Percentiles rank a stretch among this genome's conserved stretches.
These are phyloP conservation scores for Millerago galiae DNA, from an alignment of 805 yeast species.

Conservation along the genomic window DNA sequence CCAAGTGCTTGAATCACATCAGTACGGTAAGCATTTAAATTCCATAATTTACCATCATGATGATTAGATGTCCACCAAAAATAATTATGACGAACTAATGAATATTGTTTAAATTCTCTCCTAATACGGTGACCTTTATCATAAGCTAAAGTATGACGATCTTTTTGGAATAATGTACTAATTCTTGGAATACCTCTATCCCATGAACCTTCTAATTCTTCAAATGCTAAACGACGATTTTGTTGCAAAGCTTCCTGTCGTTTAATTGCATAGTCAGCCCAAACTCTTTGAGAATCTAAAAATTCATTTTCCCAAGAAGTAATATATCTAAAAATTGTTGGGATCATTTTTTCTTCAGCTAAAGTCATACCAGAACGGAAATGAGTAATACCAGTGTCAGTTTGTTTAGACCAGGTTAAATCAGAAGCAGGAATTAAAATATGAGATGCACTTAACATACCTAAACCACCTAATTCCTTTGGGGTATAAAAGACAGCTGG, in stretches of 20 bases:
- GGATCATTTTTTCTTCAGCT: conserved; percentile 74
- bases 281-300: conserved; percentile 87
- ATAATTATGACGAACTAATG: conserved; percentile 69
- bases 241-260: conserved; percentile 82
- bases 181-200: conserved; percentile 96
- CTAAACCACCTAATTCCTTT: conserved; percentile 93
- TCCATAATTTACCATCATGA: conserved; percentile 97
- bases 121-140: conserved; percentile 91
- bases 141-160: conserved; percentile 87
- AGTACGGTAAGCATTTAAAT: conserved; percentile 82
- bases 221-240: conserved; percentile 80
- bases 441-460: conserved; percentile 97
- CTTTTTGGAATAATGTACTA: conserved; percentile 90
- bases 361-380: conserved; percentile 91
- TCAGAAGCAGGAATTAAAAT: conserved; percentile 92
- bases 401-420: conserved; percentile 83
- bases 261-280: conserved; percentile 95
- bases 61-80: conserved; percentile 95
- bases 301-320: conserved; percentile 97
- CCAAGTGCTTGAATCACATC: conserved; percentile 97
- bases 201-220: conserved; percentile 93
- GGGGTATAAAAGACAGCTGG: conserved; percentile 99
- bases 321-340: conserved; percentile 88
- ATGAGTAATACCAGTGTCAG: conserved; percentile 91
- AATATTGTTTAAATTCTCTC: conserved; percentile 67